These are phyloP conservation scores for Mortierella sp. DNA, from an alignment of 371 early-diverging fungal genomes.

Conservation along the genomic window DNA sequence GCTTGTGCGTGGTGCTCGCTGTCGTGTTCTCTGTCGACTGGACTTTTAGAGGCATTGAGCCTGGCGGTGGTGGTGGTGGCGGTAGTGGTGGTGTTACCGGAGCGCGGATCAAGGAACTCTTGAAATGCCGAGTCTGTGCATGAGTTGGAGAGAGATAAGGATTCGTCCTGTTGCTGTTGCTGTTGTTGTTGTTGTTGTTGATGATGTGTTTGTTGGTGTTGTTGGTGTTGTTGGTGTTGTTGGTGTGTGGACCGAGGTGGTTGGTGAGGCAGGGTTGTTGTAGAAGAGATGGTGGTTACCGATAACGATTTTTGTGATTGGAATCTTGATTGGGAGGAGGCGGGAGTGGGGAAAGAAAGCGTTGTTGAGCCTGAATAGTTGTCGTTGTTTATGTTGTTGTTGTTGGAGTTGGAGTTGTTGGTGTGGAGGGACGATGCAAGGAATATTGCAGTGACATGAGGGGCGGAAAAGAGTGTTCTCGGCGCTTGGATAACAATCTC, in stretches of 20 bases:
- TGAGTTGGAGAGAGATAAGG: slow-evolving; percentile 6
- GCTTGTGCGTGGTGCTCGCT: not conserved
- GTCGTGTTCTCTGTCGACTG: not conserved
- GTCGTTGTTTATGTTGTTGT: not conserved
- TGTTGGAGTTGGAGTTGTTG: not conserved
- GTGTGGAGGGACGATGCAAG: not conserved
- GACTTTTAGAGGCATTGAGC: not conserved
- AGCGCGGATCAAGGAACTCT: not conserved
- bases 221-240: not conserved
- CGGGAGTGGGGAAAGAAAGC: not conserved
- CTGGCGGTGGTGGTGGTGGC: slow-evolving; percentile 3
- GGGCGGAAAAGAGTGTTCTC: not conserved
- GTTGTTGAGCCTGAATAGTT: not conserved
- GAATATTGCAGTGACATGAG: not conserved
- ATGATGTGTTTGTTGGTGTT: not conserved
- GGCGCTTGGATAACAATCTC: not conserved
- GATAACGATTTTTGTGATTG: not conserved
- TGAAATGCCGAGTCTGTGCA: slow-evolving; percentile 13
- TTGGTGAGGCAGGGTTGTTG: not conserved
- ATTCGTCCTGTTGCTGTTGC: not conserved
- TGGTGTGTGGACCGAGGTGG: not conserved
- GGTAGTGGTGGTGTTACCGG: slow-evolving; percentile 14
- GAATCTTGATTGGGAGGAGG: slow-evolving; percentile 3
- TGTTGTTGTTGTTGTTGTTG: not conserved
- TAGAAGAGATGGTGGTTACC: slow-evolving; percentile 4